Percentiles rank a stretch among this genome's conserved stretches.
Conservation (phyloP, 441 rosid genomes). For the Gossypium laxum region DNA sequence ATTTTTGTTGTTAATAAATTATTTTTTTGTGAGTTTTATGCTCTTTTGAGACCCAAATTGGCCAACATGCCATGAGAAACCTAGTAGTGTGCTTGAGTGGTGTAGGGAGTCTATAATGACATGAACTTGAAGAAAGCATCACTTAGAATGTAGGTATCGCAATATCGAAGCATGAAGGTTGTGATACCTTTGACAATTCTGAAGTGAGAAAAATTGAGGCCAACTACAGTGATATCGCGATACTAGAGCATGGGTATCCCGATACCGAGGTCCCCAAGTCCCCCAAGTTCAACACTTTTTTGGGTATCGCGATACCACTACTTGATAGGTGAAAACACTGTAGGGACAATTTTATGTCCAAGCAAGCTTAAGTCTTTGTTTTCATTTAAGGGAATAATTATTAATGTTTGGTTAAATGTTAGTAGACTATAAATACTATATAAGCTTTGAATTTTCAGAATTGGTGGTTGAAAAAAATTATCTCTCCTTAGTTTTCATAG, state of each 20-base stretch:
- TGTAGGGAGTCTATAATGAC: neutral
- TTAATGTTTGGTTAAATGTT: no score
- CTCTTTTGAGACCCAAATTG: neutral
- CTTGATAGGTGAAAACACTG: no score
- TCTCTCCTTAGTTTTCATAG: no score
- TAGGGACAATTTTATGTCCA: no score
- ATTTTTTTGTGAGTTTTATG: neutral
- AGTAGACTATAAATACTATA: no score
- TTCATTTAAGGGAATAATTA: no score
- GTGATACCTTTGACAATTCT: neutral
- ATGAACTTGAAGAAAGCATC: neutral
- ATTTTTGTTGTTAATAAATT: neutral
- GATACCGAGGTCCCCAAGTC: no score
- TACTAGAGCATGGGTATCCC: neutral
- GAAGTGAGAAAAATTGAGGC: neutral
- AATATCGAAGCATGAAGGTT: neutral
- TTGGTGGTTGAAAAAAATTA: no score
- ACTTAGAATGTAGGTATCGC: neutral
- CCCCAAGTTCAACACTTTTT: no score
- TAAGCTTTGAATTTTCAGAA: no score
- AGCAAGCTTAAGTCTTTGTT: no score
- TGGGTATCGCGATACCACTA: no score
- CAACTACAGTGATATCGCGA: neutral
- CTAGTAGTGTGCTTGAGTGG: neutral
- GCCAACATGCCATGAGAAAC: neutral